Evolutionary conservation across 306 rosid genomes (phyloP), one percentile per base, ranked within the genome.

Genomic region (Prunus davidiana): DNA sequence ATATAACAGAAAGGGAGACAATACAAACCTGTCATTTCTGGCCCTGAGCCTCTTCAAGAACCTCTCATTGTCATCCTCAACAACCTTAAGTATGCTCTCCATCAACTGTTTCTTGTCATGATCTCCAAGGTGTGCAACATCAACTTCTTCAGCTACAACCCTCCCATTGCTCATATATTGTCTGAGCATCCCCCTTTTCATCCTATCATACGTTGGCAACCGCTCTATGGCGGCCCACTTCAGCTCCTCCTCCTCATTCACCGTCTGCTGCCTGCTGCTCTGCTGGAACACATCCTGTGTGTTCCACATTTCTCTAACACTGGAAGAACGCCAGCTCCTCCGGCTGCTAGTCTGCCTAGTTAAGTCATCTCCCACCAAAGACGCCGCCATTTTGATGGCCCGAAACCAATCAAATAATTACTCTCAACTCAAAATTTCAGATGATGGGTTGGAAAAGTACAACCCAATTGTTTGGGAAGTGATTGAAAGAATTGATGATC

Each of bases 151-250:
- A 69, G 41, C 78, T 10, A 85, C 82, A 11, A 85, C 83, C 16
- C 80, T 82, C 2, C 97, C 97, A 50, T 81, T 85, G 20, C 85
- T 85, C 51, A 65, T 76, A 50, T 86, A 88, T 28, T 88, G 92
- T 47, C 64, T 83, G 38, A 93, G 28, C 76, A 93, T 76, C 14
- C 97, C 93, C 54, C 73, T 89, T 34, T 88, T 83, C 86, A 93
- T 63, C 50, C 97, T 78, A 24, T 93, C 92, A 67, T 89, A 86
- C 8, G 96, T 93, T 0, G 97, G 97, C 66, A 93, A 54, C 66
- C 96, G 76, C 28, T 93, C 93, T 7, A 93, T 83, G 65, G 96
- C 97, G 8, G 91, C 97, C 97, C 97, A 93, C 16, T 67, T 85
- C 64, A 93, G 83, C 75, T 90, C 88, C 60, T 89, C 83, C 76